A percentile compares a stretch with the other conserved stretches of the same genome.
Conservation (phyloP, 805 yeast species). For the Sugiyamaella floridensis region DNA sequence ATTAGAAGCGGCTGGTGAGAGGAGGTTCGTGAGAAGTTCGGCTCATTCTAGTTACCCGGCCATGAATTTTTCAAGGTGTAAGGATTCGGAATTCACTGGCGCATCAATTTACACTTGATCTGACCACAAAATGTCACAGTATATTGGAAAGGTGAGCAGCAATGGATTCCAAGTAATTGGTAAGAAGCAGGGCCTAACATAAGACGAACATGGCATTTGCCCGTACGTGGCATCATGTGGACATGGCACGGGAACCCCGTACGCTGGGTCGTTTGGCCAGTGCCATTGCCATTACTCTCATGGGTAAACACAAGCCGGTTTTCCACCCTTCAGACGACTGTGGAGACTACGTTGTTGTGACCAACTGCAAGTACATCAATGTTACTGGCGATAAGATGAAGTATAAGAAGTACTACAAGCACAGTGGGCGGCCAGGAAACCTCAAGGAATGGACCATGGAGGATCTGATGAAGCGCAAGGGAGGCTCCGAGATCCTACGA, state of each 20-base stretch:
- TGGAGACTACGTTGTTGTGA: constrained; percentile 96
- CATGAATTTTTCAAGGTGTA: not conserved
- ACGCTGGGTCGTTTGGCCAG: constrained; percentile 91
- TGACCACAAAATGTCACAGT: constrained; percentile 31
- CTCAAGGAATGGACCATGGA: constrained; percentile 79
- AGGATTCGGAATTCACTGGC: not conserved
- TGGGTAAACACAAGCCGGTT: constrained; percentile 97
- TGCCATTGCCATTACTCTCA: constrained; percentile 75
- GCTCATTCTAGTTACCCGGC: not conserved
- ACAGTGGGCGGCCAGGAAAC: constrained; percentile 84
- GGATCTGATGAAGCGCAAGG: constrained; percentile 65
- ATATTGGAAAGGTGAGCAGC: constrained; percentile 32
- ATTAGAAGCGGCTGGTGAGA: not conserved
- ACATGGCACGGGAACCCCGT: constrained; percentile 74
- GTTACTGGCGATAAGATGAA: constrained; percentile 80
- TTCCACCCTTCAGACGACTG: constrained; percentile 71
- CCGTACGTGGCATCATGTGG: constrained; percentile 93
- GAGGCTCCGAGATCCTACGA: constrained; percentile 76
- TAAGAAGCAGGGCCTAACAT: constrained; percentile 5
- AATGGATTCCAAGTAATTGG: not conserved
- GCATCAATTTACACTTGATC: not conserved
- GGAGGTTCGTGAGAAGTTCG: not conserved
- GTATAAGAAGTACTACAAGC: constrained; percentile 82
- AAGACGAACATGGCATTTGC: constrained; percentile 69
- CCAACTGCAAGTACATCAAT: constrained; percentile 76